Base-by-base conservation (phyloP, 345 rosid species). In the Cardamine resedifolia region DNA sequence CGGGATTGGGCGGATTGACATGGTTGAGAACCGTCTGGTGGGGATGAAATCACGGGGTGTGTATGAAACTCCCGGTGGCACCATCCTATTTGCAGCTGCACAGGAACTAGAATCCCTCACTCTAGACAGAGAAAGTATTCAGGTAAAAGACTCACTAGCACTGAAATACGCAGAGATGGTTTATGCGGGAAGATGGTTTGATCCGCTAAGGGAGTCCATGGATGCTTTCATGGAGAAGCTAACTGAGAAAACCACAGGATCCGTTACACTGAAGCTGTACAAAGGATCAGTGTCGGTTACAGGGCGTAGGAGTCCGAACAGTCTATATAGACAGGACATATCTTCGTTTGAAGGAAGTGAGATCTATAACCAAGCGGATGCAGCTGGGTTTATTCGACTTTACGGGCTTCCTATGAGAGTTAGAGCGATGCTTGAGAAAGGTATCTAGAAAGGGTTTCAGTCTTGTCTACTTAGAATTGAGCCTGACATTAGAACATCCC, bases 1-100 rank as follows among this genome's bases (percentile, higher is more conserved):
- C 45, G 96, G 97, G 2, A 76, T 95, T 59, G 99, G 99, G 5
- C 92, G 97, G 0, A 67, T 88, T 19, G 97, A 91, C 90, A 73
- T 88, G 89, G 99, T 95, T 7, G 99, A 95, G 79, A 91, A 95
- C 79, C 84, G 96, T 34, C 85, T 95, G 14, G 96, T 90, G 10
- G 99, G 96, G 30, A 95, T 91, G 99, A 95, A 94, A 73, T 88
- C 96, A 55, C 96, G 97, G 0, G 98, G 98, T 24, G 96, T 91
- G n/a, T 94, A 94, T 61, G 98, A 91, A 81, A 91, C 98, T 77
- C 98, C 97, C 2, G 98, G 98, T 41, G 97, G 98, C 16, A 89
- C 96, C 31, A 87, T 95, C 77, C 91, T 95, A 7, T 95, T 82
- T 63, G 58, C 79, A n/a, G 99, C 96, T 2, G 87, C 50, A 0